phyloP scores from a whole-genome alignment of 192 early-diverging fungal species.

The Podila epigama region DNA sequence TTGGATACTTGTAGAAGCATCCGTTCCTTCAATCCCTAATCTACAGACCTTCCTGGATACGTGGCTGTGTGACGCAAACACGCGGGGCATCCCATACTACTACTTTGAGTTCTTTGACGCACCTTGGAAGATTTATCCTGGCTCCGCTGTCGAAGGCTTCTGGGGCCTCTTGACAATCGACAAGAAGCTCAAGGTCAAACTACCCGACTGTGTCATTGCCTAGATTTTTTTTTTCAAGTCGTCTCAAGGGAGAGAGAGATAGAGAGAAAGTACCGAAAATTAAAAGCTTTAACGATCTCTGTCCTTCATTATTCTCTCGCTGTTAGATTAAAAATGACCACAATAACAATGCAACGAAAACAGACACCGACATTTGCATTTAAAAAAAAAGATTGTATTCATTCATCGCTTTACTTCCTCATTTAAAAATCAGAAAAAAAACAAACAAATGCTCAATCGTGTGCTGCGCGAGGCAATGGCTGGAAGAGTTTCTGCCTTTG shows the following conservation, averaged over 20 bases:
- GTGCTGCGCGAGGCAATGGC: background rate
- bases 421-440: too few species aligned
- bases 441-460: too few species aligned
- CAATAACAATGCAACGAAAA: too few species aligned
- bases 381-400: too few species aligned
- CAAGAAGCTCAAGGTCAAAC: constrained; percentile 50
- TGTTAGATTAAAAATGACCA: too few species aligned
- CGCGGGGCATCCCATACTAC: constrained; percentile 41
- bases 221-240: background rate
- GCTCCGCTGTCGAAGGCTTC: constrained; percentile 44
- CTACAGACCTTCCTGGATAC: constrained; percentile 50
- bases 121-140: constrained; percentile 55
- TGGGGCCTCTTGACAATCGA: constrained; percentile 51
- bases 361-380: too few species aligned
- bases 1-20: constrained; percentile 16
- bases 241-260: too few species aligned
- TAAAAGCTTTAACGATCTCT: background rate
- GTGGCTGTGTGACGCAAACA: constrained; percentile 54
- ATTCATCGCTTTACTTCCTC: too few species aligned
- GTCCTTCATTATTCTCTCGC: too few species aligned
- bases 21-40: constrained; percentile 50
- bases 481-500: constrained; percentile 31
- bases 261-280: too few species aligned
- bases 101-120: constrained; percentile 58
- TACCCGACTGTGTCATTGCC: constrained; percentile 40